Conservation (phyloP, 306 rosid species). For the Rosa chinensis region DNA sequence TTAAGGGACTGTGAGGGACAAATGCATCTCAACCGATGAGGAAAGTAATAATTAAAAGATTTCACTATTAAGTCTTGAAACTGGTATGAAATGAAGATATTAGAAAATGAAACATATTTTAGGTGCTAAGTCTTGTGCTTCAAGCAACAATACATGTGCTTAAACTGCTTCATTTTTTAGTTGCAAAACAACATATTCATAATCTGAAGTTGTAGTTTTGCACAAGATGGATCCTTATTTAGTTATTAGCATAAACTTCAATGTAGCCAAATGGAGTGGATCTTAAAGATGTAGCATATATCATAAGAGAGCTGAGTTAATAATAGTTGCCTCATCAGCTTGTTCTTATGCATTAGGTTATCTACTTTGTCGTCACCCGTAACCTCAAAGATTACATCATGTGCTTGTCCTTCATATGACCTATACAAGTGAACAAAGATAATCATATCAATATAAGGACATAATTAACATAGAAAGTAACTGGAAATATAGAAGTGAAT, state of each 20-base stretch:
- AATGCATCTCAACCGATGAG: no score
- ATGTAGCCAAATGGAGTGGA: neutral
- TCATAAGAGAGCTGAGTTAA: neutral
- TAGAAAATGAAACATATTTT: no score
- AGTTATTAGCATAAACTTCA: neutral
- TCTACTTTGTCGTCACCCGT: neutral
- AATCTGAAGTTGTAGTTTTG: neutral
- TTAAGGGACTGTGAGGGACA: no score
- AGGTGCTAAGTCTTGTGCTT: no score
- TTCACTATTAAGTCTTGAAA: no score
- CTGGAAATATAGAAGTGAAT: neutral
- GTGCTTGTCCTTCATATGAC: neutral
- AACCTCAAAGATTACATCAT: neutral
- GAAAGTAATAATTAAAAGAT: no score
- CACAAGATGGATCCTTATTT: neutral
- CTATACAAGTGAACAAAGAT: neutral
- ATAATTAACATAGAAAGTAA: neutral
- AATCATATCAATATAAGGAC: neutral
- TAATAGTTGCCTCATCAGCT: slow-evolving; percentile 1
- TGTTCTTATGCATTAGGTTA: neutral
- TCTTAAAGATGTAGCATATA: neutral
- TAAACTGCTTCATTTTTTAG: no score
- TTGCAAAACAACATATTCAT: no score
- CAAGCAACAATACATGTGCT: no score
- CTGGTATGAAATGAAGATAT: no score